Percentiles rank a stretch among this genome's conserved stretches.
Conservation (phyloP, 495 filamentous ascomycete genomes). For the Hypoxylon subgilvum region DNA sequence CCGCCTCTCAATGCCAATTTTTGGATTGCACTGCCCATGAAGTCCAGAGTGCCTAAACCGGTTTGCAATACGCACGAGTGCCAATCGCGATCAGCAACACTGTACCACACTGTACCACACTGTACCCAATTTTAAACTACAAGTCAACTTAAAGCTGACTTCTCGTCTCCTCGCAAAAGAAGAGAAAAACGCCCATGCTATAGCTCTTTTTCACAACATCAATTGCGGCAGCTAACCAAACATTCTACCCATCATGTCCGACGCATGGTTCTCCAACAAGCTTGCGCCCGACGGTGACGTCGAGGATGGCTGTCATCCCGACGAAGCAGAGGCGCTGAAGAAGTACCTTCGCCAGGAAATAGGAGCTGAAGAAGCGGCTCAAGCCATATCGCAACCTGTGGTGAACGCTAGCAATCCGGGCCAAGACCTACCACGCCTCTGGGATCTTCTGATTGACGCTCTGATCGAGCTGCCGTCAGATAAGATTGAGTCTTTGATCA, state of each 20-base stretch:
- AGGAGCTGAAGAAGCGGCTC: not conserved
- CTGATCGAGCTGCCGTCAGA: not conserved
- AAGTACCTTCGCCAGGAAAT: not conserved
- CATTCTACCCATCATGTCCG: not conserved
- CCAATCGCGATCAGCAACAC: no score
- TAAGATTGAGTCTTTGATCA: not conserved
- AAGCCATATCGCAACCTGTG: not conserved
- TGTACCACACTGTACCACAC: no score
- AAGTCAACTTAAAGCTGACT: no score
- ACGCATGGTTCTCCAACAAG: not conserved
- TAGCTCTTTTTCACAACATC: no score
- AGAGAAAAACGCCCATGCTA: no score
- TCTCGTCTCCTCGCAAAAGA: no score
- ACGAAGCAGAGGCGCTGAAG: slow-evolving; percentile 8
- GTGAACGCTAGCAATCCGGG: not conserved
- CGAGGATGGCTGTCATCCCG: slow-evolving; percentile 14
- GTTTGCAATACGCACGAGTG: no score
- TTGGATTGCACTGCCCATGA: no score
- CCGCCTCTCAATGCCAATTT: no score
- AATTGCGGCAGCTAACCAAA: not conserved
- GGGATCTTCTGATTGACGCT: not conserved
- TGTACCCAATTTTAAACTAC: no score
- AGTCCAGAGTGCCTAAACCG: no score
- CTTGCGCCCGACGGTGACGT: not conserved
- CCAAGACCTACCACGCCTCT: slow-evolving; percentile 2